phyloP scores from a whole-genome alignment of 1,284 basidiomycete species.

The Vanrija pseudolonga region DNA sequence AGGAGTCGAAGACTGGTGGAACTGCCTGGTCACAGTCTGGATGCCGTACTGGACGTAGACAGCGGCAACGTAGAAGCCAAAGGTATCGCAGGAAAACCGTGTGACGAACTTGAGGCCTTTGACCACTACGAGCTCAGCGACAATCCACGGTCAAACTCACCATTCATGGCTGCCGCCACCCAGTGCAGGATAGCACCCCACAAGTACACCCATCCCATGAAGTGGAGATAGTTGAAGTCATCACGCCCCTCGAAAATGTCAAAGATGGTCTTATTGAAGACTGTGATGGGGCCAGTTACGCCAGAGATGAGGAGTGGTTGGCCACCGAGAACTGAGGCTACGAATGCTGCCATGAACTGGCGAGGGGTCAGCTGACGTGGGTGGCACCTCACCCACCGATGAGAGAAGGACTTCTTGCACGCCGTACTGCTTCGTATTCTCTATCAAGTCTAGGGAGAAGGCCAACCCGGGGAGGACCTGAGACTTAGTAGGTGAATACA shows the following conservation, averaged over 20 bases:
- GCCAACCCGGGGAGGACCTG: slow-evolving; percentile 81
- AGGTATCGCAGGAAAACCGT: slow-evolving; percentile 85
- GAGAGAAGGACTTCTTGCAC: slow-evolving; percentile 71
- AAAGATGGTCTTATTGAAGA: slow-evolving; percentile 87
- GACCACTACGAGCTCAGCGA: slow-evolving; percentile 57
- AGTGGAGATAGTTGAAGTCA: slow-evolving; percentile 65
- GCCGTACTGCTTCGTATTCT: slow-evolving; percentile 72
- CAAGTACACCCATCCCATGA: slow-evolving; percentile 86
- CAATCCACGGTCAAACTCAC: slow-evolving; percentile 50
- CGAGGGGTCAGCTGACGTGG: not conserved
- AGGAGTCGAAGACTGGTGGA: slow-evolving; percentile 54
- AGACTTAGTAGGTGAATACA: slow-evolving; percentile 1
- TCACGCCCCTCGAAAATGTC: slow-evolving; percentile 60
- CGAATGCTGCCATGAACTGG: slow-evolving; percentile 82
- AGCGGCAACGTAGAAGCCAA: slow-evolving; percentile 76
- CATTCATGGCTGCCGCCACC: slow-evolving; percentile 78
- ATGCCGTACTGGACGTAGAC: slow-evolving; percentile 80
- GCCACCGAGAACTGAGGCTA: slow-evolving; percentile 85
- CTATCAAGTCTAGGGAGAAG: slow-evolving; percentile 88
- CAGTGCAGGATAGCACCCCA: slow-evolving; percentile 94
- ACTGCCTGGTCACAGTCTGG: slow-evolving; percentile 73
- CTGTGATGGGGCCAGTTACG: slow-evolving; percentile 86
- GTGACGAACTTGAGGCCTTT: slow-evolving; percentile 83
- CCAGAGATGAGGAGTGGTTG: slow-evolving; percentile 92
- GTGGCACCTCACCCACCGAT: slow-evolving; percentile 32